Evolutionary conservation across 495 filamentous ascomycete genomes (phyloP), one percentile per base, ranked within the genome.

Genomic region (Corynascus novoguineensis): DNA sequence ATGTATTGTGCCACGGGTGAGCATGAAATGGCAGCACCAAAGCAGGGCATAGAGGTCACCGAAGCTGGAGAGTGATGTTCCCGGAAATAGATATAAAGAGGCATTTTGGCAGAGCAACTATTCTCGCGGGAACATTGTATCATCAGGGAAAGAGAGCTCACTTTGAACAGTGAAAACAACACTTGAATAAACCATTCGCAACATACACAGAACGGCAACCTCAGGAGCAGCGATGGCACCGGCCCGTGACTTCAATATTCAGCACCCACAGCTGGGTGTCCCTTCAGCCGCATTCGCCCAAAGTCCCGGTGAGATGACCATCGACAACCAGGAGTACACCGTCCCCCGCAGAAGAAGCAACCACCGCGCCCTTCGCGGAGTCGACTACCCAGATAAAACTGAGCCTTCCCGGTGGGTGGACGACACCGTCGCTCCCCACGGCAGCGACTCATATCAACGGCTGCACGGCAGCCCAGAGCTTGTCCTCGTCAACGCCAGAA

Each of bases 1-100:
- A 25, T 31, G n/a, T 15, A 17, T 28, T 32, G 25, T 48, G 17
- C 32, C 19, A 53, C 51, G 45, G 34, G 53, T 45, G 50, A 49
- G 50, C 44, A 41, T 7, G 25, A 35, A n/a, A n/a, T 4, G 53
- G 45, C 19, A 1, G 14, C 49, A 44, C 53, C 53, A 42, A 32
- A 19, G 32, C 31, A 11, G 45, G 32, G 53, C 8, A 22, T 8
- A 21, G 21, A 3, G 31, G 37, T n/a, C 9, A 10, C 10, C 1
- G n/a, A n/a, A n/a, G 0, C 8, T 17, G 37, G 27, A 37, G 29
- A 27, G 38, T 15, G 37, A 41, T 31, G n/a, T 11, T 2, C 17
- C 6, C 27, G 34, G n/a, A 28, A 38, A 28, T 9, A 7, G 32
- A 29, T 48, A 55, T 48, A 48, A 55, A 25, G 21, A 19, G 14